Percentiles rank a stretch among this genome's conserved stretches.
These are phyloP conservation scores for Globisporangium echinulatum DNA, from an alignment of 352 stramenopile species.

Conservation along the genomic window DNA sequence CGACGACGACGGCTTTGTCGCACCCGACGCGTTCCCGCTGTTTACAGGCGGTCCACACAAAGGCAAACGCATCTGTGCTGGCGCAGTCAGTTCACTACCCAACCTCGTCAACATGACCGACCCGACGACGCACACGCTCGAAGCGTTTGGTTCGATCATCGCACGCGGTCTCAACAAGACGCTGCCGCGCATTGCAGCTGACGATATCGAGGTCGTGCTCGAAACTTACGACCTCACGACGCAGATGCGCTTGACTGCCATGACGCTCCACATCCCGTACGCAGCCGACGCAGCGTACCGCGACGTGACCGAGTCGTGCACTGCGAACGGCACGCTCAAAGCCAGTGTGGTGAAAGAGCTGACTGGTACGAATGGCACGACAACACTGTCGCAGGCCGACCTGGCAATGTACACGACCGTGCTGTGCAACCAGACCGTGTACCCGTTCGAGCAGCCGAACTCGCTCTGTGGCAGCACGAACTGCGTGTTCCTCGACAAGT, in stretches of 20 bases:
- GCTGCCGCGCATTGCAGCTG: neutral
- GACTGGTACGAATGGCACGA: neutral
- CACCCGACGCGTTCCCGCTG: neutral
- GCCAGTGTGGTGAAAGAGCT: neutral
- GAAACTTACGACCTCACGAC: constrained; percentile 4
- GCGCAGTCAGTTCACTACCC: constrained; percentile 5
- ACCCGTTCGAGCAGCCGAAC: constrained; percentile 3
- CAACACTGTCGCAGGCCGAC: neutral
- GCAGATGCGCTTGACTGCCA: constrained; percentile 5
- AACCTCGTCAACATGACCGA: constrained; percentile 6
- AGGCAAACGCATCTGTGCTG: neutral
- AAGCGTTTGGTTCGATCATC: neutral
- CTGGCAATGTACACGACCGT: neutral
- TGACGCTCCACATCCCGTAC: constrained; percentile 9
- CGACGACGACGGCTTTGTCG: neutral
- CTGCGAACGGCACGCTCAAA: neutral
- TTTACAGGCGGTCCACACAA: neutral
- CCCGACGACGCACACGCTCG: constrained; percentile 7
- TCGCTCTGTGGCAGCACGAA: constrained; percentile 8
- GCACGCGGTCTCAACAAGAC: constrained; percentile 3
- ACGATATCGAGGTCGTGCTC: constrained; percentile 2
- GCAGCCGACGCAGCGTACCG: constrained; percentile 1
- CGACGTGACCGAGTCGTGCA: constrained; percentile 6
- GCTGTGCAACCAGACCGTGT: constrained; percentile 4
- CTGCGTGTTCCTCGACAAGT: constrained; percentile 17